Conservation (phyloP, 345 rosid genomes). For the Abelmoschus esculentus region DNA sequence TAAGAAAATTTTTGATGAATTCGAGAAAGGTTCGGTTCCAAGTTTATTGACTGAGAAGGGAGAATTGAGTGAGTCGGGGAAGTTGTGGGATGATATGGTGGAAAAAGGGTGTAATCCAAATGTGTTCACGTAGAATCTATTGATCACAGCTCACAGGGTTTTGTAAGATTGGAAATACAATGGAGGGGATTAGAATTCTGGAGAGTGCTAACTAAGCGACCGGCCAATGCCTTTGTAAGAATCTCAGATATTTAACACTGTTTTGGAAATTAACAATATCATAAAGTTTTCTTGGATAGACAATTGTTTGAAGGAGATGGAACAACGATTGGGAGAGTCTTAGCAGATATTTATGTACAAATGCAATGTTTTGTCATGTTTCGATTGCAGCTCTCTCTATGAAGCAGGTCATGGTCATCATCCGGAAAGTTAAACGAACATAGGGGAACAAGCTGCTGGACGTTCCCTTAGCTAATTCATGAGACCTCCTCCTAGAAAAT, state of each 20-base stretch:
- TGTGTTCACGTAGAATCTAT: conserved; percentile 62
- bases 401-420: background rate
- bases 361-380: background rate
- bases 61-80: conserved; percentile 61
- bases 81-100: conserved; percentile 82
- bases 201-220: conserved; percentile 16
- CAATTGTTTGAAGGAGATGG: background rate
- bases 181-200: conserved; percentile 57
- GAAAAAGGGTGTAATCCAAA: conserved; percentile 68
- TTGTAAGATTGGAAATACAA: conserved; percentile 50
- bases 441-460: background rate
- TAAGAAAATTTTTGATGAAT: conserved; percentile 67
- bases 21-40: conserved; percentile 63
- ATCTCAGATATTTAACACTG: background rate
- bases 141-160: conserved; percentile 66
- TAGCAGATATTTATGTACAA: background rate
- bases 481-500: background rate
- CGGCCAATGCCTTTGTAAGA: background rate
- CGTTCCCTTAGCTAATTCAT: background rate
- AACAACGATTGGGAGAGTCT: background rate
- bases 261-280: background rate
- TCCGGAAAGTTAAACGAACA: background rate
- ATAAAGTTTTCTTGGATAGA: background rate
- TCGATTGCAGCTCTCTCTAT: background rate
- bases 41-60: conserved; percentile 66